Base-by-base conservation (phyloP, 2,329 filamentous ascomycete genomes). In the Clonostachys byssicola region DNA sequence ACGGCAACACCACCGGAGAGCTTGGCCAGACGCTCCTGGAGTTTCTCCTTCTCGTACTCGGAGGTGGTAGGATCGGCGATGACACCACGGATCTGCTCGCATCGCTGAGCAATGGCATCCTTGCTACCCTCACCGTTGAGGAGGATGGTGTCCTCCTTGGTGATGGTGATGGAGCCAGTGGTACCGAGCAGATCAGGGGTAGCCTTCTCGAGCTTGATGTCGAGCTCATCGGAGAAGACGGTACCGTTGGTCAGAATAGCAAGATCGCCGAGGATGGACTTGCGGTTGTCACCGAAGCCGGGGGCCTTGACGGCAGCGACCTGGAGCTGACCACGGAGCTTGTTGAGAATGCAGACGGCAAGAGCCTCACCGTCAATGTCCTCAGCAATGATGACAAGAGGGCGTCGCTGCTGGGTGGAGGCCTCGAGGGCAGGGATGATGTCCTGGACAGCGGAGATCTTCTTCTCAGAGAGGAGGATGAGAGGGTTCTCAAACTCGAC, bases 21-120 rank as follows among this genome's bases (percentile, higher is more conserved):
- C 86, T 99, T 99, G 60, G 94, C 94, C 52, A 99, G 89, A 76
- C 94, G 94, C 81, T 99, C 94, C 78, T 97, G 94, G 56, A 99
- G 89, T 85, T 99, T 99, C 88, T 99, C 94, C 84, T 96, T 97
- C 84, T 99, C 94, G 76, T 99, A 99, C 66, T 99, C 94, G 43
- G 92, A 96, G 55, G 94, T 99, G 60, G 82, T 86, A 56, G 92
- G 88, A 76, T 99, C 94, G 53, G 78, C 81, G 78, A 96, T 96
- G 73, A 97, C 91, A 58, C 92, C 92, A 59, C 94, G 92, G 73
- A 99, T 99, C 80, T 99, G 94, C 77, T 99, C 94, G 75, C 94
- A 97, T 68, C 94, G 89, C 80, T 96, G 91, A 55, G 88, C 74
- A 62, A 99, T 95, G 56, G 81, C 71, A 65, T 99, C 94, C 82